Base-by-base conservation (phyloP, 805 yeast species). In the Starmerella geochares region DNA sequence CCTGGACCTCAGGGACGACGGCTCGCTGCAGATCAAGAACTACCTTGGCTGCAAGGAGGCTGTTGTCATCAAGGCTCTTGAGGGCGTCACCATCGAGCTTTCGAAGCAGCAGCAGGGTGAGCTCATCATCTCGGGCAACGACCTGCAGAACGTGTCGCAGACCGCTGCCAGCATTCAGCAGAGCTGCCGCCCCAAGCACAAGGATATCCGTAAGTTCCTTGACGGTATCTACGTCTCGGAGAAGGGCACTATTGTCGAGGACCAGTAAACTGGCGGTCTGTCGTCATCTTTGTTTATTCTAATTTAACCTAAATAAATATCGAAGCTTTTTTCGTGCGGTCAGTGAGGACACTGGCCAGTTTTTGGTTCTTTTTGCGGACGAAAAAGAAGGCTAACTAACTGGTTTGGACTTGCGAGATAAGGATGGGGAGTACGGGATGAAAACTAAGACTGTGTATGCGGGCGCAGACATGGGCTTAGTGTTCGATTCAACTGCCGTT, bases 191-290 rank as follows among this genome's bases (percentile, higher is more conserved):
- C 97, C 87, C 71, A 85, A 95, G 80, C 90, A 90, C 92, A 92
- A 92, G 90, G 98, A 90, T 92, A 90, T 92, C 88, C 86, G 98
- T 78, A 90, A 90, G 81, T 90, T 90, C 82, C 84, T 92, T 80
- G 98, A 94, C 75, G 99, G 99, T 87, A 88, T 90, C 78, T 90
- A 90, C 75, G 98, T 90, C 67, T 88, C 96, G 63, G 94, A 84
- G 77, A 84, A 83, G 76, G 95, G 95, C 68, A 76, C 77, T 71
- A 78, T 90, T 70, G 83, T 74, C 60, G 85, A 81, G 71, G 88
- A 81, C 42, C 62, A 58, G 44, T 57, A 58, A 56, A 21, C 36
- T 17, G 10, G 16, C n/a, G 13, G 24, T 24, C 21, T n/a, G 20
- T 41, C 10, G 31, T 17, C 28, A 33, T 19, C 8, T 17, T 10